Evolutionary conservation across 352 stramenopile genomes (phyloP).

Genomic region (Pythium diclinum): DNA sequence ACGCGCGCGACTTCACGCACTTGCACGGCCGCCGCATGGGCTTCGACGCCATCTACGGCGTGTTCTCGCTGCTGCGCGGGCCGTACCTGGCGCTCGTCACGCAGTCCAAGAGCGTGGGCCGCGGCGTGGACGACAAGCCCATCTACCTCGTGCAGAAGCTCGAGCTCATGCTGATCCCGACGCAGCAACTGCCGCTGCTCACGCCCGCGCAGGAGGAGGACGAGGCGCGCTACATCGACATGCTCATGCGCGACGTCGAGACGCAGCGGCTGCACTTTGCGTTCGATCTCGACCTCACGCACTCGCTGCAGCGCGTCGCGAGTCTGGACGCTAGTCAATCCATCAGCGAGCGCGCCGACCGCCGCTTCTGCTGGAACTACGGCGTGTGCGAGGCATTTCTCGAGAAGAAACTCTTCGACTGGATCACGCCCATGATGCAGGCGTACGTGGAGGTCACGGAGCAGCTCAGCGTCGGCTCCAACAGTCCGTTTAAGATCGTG

Average conservation of each 20-base stretch:
- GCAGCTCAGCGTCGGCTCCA: slow-evolving; percentile 38
- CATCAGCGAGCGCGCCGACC: slow-evolving; percentile 57
- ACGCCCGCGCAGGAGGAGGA: slow-evolving; percentile 51
- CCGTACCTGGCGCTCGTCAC: slow-evolving; percentile 75
- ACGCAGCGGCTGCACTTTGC: slow-evolving; percentile 56
- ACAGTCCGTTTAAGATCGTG: slow-evolving; percentile 50
- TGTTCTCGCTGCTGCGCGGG: slow-evolving; percentile 65
- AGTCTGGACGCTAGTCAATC: slow-evolving; percentile 44
- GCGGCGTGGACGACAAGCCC: slow-evolving; percentile 46
- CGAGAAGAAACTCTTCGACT: slow-evolving; percentile 42
- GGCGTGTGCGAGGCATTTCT: slow-evolving; percentile 51
- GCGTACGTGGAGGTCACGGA: slow-evolving; percentile 61
- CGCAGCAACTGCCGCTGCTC: slow-evolving; percentile 43
- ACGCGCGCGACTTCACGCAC: slow-evolving; percentile 57
- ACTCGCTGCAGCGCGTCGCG: slow-evolving; percentile 57
- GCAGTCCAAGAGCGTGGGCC: slow-evolving; percentile 54
- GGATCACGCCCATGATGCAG: slow-evolving; percentile 60
- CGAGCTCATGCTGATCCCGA: slow-evolving; percentile 48
- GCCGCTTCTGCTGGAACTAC: slow-evolving; percentile 93
- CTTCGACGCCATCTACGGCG: slow-evolving; percentile 79
- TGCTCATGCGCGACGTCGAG: slow-evolving; percentile 41
- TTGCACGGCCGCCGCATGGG: slow-evolving; percentile 68
- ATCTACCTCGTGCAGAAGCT: slow-evolving; percentile 54
- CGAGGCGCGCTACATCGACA: slow-evolving; percentile 48
- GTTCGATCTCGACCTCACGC: slow-evolving; percentile 56